Evolutionary conservation across 345 rosid species (phyloP), one percentile per base, ranked within the genome.

Genomic region (Rhizophora mangle): DNA sequence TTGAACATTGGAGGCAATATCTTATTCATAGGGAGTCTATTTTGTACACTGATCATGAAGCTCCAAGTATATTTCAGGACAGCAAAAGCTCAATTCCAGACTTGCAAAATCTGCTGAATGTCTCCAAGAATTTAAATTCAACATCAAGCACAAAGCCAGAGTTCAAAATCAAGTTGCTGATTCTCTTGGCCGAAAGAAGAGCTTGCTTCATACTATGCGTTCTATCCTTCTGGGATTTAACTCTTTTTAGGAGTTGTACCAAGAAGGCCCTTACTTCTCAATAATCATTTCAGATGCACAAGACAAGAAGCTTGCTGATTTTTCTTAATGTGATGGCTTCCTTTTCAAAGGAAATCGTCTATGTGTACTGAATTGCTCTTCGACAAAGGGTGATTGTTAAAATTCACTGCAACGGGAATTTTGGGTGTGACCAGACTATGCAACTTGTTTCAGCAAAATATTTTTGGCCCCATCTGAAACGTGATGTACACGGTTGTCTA

Each of bases 391-490:
- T 59, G 26, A 59, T 59, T 0, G 1, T 6, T 0, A n/a, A 29
- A 18, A 18, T 59, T 16, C 21, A 59, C 36, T 5, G 1, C 0
- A 31, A 59, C 3, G 36, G 37, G 0, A 21, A 59, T 27, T 26
- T 59, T 26, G 30, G 52, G 15, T 6, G 9, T 6, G 65, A 62
- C 20, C 36, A 13, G 19, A 62, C 65, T 13, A 13, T 62, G 0
- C 2, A 34, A 20, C 27, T 36, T 5, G 0, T 62, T 5, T 16
- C 1, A 0, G 2, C 8, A 0, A 20, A 62, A 0, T 62, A 31
- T 24, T 62, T 31, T 39, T 62, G 19, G 29, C 51, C 65, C 0
- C 18, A 19, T 16, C 1, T 32, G 22, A 19, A 20, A n/a, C 6
- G 30, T 2, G 65, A 62, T 6, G 51, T 36, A 0, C 16, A 34